phyloP scores from a whole-genome alignment of 441 rosid genomes.

The Eruca vesicaria region DNA sequence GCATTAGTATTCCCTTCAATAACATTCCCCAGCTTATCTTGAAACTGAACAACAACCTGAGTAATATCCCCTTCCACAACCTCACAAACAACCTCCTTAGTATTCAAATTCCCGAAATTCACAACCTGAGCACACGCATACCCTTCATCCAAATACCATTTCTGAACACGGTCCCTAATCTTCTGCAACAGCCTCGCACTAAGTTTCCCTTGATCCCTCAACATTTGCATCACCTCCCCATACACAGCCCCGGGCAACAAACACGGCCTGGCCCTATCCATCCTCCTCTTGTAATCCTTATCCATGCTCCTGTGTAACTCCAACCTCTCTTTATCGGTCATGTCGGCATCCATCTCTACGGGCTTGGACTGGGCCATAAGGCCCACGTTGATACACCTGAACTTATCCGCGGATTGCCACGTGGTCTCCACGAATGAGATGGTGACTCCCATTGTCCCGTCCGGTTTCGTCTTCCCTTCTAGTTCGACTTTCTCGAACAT shows the following conservation, averaged over 20 bases:
- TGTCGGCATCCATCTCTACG: constrained; percentile 82
- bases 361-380: constrained; percentile 82
- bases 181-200: constrained; percentile 90
- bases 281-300: constrained; percentile 85
- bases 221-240: constrained; percentile 70
- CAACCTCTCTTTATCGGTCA: constrained; percentile 93
- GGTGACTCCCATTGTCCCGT: constrained; percentile 68
- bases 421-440: constrained; percentile 84
- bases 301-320: constrained; percentile 80
- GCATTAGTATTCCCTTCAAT: constrained; percentile 92
- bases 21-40: constrained; percentile 93
- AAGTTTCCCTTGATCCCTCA: constrained; percentile 74
- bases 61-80: constrained; percentile 98
- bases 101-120: constrained; percentile 92
- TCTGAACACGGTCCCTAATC: constrained; percentile 90
- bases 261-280: constrained; percentile 79
- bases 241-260: constrained; percentile 56
- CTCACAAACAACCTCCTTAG: constrained; percentile 92
- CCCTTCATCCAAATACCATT: constrained; percentile 95
- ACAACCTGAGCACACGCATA: constrained; percentile 98
- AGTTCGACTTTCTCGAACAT: constrained; percentile 96
- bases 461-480: constrained; percentile 81
- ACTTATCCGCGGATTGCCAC: constrained; percentile 86
- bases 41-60: constrained; percentile 76
- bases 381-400: constrained; percentile 90